Evolutionary conservation across 768 basidiomycete species (phyloP), one percentile per base, ranked within the genome.

Genomic region (Omphalotus guepiniiformis): DNA sequence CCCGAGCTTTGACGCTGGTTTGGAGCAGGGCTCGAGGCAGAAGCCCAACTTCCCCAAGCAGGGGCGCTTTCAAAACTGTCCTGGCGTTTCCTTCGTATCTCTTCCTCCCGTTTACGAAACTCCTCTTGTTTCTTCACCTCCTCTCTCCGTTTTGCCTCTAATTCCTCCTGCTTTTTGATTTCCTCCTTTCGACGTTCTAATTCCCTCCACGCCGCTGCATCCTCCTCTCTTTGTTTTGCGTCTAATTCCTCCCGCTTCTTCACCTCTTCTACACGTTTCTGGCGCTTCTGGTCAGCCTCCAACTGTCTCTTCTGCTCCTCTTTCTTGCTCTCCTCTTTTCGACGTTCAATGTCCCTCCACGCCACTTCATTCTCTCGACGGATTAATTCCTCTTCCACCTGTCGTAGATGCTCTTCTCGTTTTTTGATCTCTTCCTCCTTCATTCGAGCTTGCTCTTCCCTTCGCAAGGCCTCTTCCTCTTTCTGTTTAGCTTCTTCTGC

Each of bases 31-130:
- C 48, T 48, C 18, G 57, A 51, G 3, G 63, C 58, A 2, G 63
- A 49, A 21, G 60, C 49, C 6, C 41, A 50, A 15, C 12, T 43
- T 19, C 53, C 41, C 65, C 68, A 69, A 36, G 56, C 51, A 45
- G 51, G 56, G n/a, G 68, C 71, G n/a, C 58, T 42, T 3, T 67
- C 67, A n/a, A 59, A 49, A 47, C 68, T 74, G 42, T 70, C 68
- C 38, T 75, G 72, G 8, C 71, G 65, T 55, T 71, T 74, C 25
- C 74, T 70, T 5, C 39, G 42, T 12, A 45, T 39, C 50, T 78
- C 73, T 47, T 71, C 70, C n/a, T 59, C 53, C 11, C 64, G 67
- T 67, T 19, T 48, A 46, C 45, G 51, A 44, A 47, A 57, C 27
- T 44, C 48, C 49, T 50, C 55, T 32, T 52, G 39, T 19, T 30